phyloP scores from a whole-genome alignment of 2,329 filamentous ascomycete genomes.

The Claviceps humidiphila region DNA sequence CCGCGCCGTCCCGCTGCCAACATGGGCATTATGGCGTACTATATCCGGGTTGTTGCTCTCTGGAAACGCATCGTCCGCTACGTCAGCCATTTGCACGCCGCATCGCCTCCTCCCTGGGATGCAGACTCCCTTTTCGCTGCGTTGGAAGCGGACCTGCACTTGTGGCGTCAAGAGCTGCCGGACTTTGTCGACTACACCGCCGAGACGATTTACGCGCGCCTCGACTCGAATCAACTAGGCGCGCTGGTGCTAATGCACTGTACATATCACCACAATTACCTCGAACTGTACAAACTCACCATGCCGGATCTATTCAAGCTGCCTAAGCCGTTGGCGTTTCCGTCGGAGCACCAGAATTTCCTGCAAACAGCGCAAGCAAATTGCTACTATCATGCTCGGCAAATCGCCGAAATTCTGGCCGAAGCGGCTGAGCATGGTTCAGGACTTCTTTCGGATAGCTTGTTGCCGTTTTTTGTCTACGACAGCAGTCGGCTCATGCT shows the following conservation, averaged over 20 bases:
- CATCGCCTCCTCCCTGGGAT: constrained; percentile 26
- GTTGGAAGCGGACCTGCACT: constrained; percentile 25
- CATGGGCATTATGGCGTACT: constrained; percentile 31
- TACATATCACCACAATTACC: constrained; percentile 32
- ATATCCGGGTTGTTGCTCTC: constrained; percentile 26
- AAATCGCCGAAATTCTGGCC: constrained; percentile 24
- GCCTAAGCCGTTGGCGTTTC: constrained; percentile 26
- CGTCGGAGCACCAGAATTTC: constrained; percentile 24
- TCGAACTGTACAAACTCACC: constrained; percentile 32
- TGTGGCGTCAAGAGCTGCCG: constrained; percentile 28
- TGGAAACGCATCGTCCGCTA: constrained; percentile 29
- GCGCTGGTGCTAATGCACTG: constrained; percentile 31
- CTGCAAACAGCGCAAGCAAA: constrained; percentile 23
- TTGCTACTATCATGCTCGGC: constrained; percentile 25
- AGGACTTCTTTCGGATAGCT: constrained; percentile 27
- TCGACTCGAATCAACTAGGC: constrained; percentile 32
- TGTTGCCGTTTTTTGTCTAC: constrained; percentile 32
- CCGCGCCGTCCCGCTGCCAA: constrained; percentile 26
- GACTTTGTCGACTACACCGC: constrained; percentile 30
- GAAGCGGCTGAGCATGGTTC: constrained; percentile 27
- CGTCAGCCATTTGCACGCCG: constrained; percentile 27
- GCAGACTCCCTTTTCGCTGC: constrained; percentile 28
- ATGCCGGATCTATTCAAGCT: constrained; percentile 32
- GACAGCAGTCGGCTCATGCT: constrained; percentile 34
- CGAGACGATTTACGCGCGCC: constrained; percentile 31